Conservation (phyloP, 345 rosid genomes). For the Eucalyptus albens region DNA sequence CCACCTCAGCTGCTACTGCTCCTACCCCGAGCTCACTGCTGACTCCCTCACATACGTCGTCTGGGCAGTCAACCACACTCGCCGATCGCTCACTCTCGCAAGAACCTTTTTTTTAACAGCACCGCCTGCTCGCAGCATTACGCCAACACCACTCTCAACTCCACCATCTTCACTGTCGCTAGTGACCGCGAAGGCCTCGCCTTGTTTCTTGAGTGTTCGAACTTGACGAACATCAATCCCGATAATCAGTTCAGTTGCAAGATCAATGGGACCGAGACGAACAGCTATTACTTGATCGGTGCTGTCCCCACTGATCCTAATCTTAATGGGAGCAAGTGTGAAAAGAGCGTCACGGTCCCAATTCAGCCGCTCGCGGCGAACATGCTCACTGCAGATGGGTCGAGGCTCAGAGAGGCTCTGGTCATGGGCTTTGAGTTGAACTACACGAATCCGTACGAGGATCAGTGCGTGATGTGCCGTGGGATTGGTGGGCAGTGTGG, state of each 20-base stretch:
- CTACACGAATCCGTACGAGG: conserved; percentile 1
- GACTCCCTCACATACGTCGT: conserved; percentile 10
- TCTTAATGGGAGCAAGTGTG: neutral
- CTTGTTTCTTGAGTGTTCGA: conserved; percentile 10
- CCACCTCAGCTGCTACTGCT: conserved; percentile 7
- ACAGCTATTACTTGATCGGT: conserved; percentile 6
- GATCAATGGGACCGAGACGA: neutral
- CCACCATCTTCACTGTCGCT: neutral
- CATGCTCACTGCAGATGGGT: neutral
- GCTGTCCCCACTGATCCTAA: neutral
- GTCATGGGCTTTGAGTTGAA: conserved; percentile 13
- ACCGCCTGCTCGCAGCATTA: neutral
- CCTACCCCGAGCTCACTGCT: neutral
- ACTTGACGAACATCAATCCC: neutral
- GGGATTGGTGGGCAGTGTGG: conserved; percentile 14
- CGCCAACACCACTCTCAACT: conserved; percentile 6
- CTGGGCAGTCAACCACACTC: neutral
- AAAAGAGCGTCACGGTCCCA: conserved; percentile 1
- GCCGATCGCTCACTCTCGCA: neutral
- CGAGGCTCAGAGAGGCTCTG: conserved; percentile 7
- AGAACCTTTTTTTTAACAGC: neutral
- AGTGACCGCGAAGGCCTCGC: neutral
- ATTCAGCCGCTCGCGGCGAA: neutral
- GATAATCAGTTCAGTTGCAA: conserved; percentile 6
- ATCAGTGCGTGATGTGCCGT: conserved; percentile 1